Conservation (phyloP, 2,329 filamentous ascomycete species). For the Grosmannia serpens region DNA sequence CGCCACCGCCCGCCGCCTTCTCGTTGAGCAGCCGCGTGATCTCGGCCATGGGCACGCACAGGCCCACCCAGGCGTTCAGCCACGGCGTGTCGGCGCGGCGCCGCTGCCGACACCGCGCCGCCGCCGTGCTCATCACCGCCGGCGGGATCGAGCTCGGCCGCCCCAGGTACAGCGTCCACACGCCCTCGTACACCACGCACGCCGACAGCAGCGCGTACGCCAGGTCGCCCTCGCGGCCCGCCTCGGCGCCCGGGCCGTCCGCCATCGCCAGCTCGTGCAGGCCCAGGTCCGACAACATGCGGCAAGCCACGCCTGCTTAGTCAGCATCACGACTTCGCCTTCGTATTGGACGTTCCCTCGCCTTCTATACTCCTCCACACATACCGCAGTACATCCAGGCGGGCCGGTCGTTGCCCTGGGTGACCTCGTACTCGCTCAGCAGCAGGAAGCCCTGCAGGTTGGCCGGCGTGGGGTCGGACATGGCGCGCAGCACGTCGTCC, state of each 20-base stretch:
- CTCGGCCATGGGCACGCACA: constrained; percentile 5
- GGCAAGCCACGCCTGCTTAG: constrained; percentile 3
- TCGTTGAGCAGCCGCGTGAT: constrained; percentile 5
- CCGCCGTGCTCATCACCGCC: constrained; percentile 1
- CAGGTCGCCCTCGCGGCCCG: background rate
- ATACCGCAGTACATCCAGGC: constrained; percentile 7
- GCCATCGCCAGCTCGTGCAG: constrained; percentile 2
- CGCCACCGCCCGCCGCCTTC: background rate
- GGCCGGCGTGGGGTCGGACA: constrained; percentile 4
- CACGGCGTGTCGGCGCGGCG: background rate
- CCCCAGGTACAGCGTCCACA: constrained; percentile 6
- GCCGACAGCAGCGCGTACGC: constrained; percentile 2
- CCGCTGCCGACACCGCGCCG: background rate
- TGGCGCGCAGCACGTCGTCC: background rate
- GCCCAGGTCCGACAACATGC: constrained; percentile 5
- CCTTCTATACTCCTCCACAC: no score
- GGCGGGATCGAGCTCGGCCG: constrained; percentile 5
- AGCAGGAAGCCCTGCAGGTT: constrained; percentile 5
- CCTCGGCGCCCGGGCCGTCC: background rate
- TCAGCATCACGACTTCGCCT: background rate
- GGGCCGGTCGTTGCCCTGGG: constrained; percentile 4
- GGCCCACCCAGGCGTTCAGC: constrained; percentile 3
- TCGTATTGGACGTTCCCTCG: no score
- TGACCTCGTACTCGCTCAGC: constrained; percentile 7
- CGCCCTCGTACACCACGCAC: constrained; percentile 4